Conservation (phyloP, 768 basidiomycete species). For the Sarcodon aspratus region DNA sequence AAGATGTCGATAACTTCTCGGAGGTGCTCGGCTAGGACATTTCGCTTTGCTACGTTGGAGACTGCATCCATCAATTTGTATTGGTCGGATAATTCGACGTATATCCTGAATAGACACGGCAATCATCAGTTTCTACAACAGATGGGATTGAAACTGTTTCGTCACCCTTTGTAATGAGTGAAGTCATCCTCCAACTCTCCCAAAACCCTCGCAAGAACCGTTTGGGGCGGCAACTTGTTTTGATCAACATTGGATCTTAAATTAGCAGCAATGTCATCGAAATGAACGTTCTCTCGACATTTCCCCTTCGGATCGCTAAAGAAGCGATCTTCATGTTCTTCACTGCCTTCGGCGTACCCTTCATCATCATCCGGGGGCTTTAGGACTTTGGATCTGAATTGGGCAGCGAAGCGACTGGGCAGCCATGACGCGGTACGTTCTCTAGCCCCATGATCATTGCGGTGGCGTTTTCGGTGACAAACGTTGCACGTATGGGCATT, state of each 20-base stretch:
- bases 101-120: constrained; percentile 46
- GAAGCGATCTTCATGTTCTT: constrained; percentile 18
- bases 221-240: constrained; percentile 67
- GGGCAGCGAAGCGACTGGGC: constrained; percentile 6
- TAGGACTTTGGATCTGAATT: neutral
- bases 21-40: constrained; percentile 80
- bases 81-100: constrained; percentile 83
- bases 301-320: neutral
- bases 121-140: constrained; percentile 2
- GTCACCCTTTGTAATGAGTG: constrained; percentile 76
- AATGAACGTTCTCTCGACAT: neutral
- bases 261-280: constrained; percentile 3
- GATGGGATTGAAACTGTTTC: neutral
- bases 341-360: constrained; percentile 34
- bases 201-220: constrained; percentile 72
- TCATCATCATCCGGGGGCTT: constrained; percentile 29
- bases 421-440: constrained; percentile 13
- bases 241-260: constrained; percentile 5
- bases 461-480: constrained; percentile 41
- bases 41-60: constrained; percentile 70
- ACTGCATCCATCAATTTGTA: constrained; percentile 85
- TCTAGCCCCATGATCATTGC: constrained; percentile 3
- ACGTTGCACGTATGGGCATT: constrained; percentile 57
- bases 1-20: constrained; percentile 86
- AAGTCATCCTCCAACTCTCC: constrained; percentile 93